Conservation (phyloP, 768 basidiomycete species). For the Rhizopogon rudus region DNA sequence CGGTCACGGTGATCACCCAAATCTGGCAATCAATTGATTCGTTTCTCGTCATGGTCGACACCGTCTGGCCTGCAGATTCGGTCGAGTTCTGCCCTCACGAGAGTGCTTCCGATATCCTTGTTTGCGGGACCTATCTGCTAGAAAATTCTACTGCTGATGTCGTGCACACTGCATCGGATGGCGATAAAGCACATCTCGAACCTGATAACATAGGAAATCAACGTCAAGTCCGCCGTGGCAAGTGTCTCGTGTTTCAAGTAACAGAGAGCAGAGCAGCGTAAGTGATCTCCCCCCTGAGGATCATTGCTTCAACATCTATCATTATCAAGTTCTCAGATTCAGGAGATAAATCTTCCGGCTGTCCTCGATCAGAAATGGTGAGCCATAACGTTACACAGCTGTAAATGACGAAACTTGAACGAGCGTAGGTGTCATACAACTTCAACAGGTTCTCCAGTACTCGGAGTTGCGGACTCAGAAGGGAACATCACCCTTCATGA, state of each 20-base stretch:
- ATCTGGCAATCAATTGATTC: background rate
- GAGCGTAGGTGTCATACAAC: constrained; percentile 54
- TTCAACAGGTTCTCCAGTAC: constrained; percentile 34
- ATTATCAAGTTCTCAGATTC: constrained; percentile 46
- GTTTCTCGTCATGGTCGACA: constrained; percentile 40
- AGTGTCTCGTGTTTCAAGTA: constrained; percentile 65
- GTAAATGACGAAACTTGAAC: constrained; percentile 4
- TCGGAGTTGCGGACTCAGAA: constrained; percentile 84
- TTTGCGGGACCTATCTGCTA: constrained; percentile 91
- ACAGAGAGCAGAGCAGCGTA: constrained; percentile 33
- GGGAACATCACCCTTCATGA: constrained; percentile 66
- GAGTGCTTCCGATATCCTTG: constrained; percentile 56
- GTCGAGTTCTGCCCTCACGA: constrained; percentile 86
- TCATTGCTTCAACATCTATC: background rate
- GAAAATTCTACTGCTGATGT: constrained; percentile 32
- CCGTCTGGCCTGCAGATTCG: constrained; percentile 82
- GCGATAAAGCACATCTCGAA: background rate
- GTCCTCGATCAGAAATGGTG: constrained; percentile 96
- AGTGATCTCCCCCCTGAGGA: constrained; percentile 8
- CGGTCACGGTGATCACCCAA: background rate
- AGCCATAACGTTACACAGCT: background rate
- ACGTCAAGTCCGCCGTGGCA: constrained; percentile 52
- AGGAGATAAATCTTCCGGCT: constrained; percentile 71
- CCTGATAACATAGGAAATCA: background rate
- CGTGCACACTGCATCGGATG: background rate